A percentile compares a stretch with the other conserved stretches of the same genome.
Conservation (phyloP, 768 basidiomycete genomes). For the Xerocomus potaroensis region DNA sequence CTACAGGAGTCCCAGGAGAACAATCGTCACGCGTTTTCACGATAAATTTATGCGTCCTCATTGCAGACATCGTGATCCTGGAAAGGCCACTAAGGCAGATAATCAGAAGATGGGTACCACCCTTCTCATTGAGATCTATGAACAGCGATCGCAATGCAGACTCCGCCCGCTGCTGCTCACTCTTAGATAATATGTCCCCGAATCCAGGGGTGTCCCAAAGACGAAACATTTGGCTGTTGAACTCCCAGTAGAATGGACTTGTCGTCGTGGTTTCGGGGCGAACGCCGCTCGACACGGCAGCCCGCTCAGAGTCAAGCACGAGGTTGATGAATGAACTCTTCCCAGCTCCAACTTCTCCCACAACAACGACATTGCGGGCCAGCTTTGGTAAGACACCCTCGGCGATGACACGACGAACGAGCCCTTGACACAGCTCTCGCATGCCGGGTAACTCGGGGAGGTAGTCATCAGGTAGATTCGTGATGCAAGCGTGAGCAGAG, state of each 20-base stretch:
- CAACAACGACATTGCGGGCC: slow-evolving; percentile 33
- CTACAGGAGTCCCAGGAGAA: slow-evolving; percentile 18
- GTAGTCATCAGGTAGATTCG: slow-evolving; percentile 19
- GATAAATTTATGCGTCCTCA: slow-evolving; percentile 18
- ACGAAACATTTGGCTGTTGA: slow-evolving; percentile 21
- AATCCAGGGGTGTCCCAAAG: slow-evolving; percentile 26
- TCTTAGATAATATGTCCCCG: slow-evolving; percentile 10
- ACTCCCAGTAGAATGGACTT: slow-evolving; percentile 22
- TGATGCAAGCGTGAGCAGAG: slow-evolving; percentile 20
- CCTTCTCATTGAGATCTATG: slow-evolving; percentile 12
- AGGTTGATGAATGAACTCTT: slow-evolving; percentile 23
- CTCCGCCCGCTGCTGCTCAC: slow-evolving; percentile 5
- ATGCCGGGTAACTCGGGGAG: slow-evolving; percentile 11
- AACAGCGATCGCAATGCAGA: slow-evolving; percentile 18
- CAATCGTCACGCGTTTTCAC: slow-evolving; percentile 13
- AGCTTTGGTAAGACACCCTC: slow-evolving; percentile 15
- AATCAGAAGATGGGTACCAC: no score
- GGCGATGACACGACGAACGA: slow-evolving; percentile 19
- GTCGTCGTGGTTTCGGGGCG: slow-evolving; percentile 16
- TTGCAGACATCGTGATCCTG: slow-evolving; percentile 12
- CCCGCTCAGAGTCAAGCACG: slow-evolving; percentile 13
- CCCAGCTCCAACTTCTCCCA: slow-evolving; percentile 36
- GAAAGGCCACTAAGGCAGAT: slow-evolving; percentile 17
- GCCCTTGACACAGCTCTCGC: no score
- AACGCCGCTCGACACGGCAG: slow-evolving; percentile 12